Percentiles rank a stretch among this genome's conserved stretches.
These are phyloP conservation scores for Graphilbum fragrans DNA, from an alignment of 2,329 filamentous ascomycete genomes.

Conservation along the genomic window DNA sequence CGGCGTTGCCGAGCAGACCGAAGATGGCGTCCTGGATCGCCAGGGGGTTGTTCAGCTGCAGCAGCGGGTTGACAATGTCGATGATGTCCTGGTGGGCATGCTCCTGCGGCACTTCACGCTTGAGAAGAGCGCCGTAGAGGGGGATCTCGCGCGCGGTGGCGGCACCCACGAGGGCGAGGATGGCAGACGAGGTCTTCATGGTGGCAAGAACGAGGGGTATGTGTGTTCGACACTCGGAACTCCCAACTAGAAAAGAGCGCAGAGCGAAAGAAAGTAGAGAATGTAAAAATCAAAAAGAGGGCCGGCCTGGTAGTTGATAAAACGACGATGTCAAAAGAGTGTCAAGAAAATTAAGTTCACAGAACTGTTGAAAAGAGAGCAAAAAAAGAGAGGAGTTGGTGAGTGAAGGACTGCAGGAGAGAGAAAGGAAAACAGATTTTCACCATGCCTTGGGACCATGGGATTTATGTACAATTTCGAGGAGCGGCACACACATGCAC, in stretches of 20 bases:
- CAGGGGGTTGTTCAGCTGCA: slow-evolving; percentile 34
- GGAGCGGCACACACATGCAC: too few relatives aligned
- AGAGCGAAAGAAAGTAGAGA: slow-evolving; percentile 1
- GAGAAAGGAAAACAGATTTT: neutral
- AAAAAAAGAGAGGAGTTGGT: slow-evolving; percentile 11
- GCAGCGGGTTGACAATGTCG: slow-evolving; percentile 19
- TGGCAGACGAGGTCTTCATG: slow-evolving; percentile 19
- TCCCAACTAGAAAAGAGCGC: neutral
- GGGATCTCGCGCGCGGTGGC: slow-evolving; percentile 18
- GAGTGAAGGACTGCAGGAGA: neutral
- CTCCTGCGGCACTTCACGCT: slow-evolving; percentile 39
- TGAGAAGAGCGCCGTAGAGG: slow-evolving; percentile 12
- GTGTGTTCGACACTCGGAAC: slow-evolving; percentile 2
- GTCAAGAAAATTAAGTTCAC: slow-evolving; percentile 17
- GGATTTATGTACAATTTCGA: too few relatives aligned
- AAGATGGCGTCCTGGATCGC: slow-evolving; percentile 34
- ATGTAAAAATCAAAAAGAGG: slow-evolving; percentile 11
- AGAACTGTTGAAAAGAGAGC: too few relatives aligned
- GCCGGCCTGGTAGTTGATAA: slow-evolving; percentile 12
- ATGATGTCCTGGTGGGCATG: slow-evolving; percentile 35
- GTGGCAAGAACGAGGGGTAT: slow-evolving; percentile 9
- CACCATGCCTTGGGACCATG: too few relatives aligned
- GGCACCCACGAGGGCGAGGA: slow-evolving; percentile 17
- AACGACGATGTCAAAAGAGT: too few relatives aligned
- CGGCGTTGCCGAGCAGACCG: slow-evolving; percentile 33